Evolutionary conservation across 345 rosid genomes (phyloP).

Genomic region (Ceriops decandra): DNA sequence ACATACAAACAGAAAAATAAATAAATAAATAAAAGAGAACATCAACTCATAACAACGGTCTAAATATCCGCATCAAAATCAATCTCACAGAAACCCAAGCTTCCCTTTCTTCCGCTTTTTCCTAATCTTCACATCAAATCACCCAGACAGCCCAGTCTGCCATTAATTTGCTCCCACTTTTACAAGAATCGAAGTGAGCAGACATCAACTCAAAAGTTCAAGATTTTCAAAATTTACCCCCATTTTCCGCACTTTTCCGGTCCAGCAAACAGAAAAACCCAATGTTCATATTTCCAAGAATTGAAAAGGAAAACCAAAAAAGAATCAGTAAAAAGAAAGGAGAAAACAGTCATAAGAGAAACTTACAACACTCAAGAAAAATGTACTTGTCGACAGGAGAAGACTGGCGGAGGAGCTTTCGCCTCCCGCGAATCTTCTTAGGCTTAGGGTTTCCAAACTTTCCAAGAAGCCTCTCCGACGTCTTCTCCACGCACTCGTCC

Average conservation of each 20-base stretch:
- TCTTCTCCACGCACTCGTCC: conserved; percentile 9
- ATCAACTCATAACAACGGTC: too few relatives aligned
- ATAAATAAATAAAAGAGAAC: too few relatives aligned
- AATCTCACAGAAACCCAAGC: not conserved
- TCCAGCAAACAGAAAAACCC: not conserved
- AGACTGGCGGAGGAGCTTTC: not conserved
- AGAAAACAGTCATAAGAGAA: not conserved
- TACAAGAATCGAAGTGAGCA: conserved; percentile 10
- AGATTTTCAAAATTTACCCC: too few relatives aligned
- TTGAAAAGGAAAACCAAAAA: not conserved
- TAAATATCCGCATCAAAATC: too few relatives aligned
- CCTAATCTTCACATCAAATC: not conserved
- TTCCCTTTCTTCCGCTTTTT: not conserved
- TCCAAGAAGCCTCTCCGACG: conserved; percentile 1
- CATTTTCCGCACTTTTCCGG: too few relatives aligned
- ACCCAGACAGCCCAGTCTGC: not conserved
- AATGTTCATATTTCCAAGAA: not conserved
- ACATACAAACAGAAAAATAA: too few relatives aligned
- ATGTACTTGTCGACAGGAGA: conserved; percentile 5
- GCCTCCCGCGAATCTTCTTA: not conserved
- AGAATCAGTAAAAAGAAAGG: not conserved
- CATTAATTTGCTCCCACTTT: conserved; percentile 2
- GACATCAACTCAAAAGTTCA: not conserved
- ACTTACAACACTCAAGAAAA: conserved; percentile 15
- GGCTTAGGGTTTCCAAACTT: conserved; percentile 6